Base-by-base conservation (phyloP, 108 stramenopile species). In the Asterionellopsis glacialis region DNA sequence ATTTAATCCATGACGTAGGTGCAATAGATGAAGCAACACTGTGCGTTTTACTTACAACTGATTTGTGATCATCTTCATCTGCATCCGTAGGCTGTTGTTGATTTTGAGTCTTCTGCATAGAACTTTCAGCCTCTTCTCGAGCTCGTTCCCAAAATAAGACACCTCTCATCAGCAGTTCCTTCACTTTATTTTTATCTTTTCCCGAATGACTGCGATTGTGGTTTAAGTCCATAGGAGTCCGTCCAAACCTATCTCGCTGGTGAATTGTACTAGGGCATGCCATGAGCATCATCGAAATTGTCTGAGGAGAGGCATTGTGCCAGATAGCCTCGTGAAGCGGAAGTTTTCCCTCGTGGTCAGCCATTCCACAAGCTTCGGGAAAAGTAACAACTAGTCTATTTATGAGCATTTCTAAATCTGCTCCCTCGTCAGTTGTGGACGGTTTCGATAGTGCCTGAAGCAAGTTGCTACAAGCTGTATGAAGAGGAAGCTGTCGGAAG, bases 241-340 rank as follows among this genome's bases (percentile, higher is more conserved):
- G 38, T 14, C 64, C 64, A 22, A 42, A 41, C 7, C n/a, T 15
- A 57, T 65, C 64, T 45, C 56, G 38, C 22, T 43, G 41, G 24
- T 24, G 25, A 22, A 42, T 26, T 21, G 39, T 28, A 9, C 23
- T 38, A 11, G 64, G 64, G 10, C n/a, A 28, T 9, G 55, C 64
- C 41, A 56, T 48, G 38, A 65, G 56, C 26, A 65, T 18, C 28
- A 40, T 22, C 9, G 55, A 48, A 24, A 65, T 28, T 14, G 41
- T 65, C 53, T 3, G 10, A 12, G 55, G 56, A 44, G 45, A 19
- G 19, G 64, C 55, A 45, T 45, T 44, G 55, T 65, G 21, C 55
- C 64, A 57, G 27, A 65, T 23, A n/a, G 39, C 27, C 51, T 57
- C 55, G 55, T 65, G 64, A 25, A 65, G 51, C 5, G 64, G 64